These are phyloP conservation scores for Macaranga tanarius DNA, from an alignment of 441 rosid species.

Conservation along the genomic window DNA sequence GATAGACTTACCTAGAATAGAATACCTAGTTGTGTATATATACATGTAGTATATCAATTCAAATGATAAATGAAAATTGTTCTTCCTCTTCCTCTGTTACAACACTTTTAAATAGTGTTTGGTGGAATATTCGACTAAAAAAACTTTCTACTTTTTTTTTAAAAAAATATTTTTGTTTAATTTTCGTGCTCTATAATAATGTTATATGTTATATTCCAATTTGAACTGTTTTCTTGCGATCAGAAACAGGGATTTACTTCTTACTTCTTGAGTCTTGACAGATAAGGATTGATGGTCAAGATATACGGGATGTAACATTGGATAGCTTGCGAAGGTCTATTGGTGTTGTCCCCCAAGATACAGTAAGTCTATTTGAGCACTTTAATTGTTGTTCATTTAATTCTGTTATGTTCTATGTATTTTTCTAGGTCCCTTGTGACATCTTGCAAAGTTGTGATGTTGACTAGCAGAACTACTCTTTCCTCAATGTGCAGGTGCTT, in stretches of 20 bases:
- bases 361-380: constrained; percentile 50
- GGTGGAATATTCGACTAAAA: neutral
- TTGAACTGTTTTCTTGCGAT: neutral
- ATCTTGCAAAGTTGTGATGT: constrained; percentile 26
- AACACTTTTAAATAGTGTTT: neutral
- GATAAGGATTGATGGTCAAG: constrained; percentile 88
- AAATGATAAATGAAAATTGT: no score
- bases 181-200: constrained; percentile 6
- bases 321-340: constrained; percentile 72
- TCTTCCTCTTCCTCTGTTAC: no score
- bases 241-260: constrained; percentile 6
- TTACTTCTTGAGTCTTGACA: constrained; percentile 32
- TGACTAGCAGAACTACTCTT: constrained; percentile 26
- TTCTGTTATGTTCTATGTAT: constrained; percentile 13
- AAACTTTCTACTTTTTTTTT: neutral
- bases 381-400: neutral
- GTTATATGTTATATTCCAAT: neutral
- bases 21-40: no score
- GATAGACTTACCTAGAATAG: no score
- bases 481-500: constrained; percentile 64
- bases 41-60: no score
- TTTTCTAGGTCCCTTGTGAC: constrained; percentile 5
- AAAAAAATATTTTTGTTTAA: neutral
- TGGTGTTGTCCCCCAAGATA: constrained; percentile 99
- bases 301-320: constrained; percentile 68